These are phyloP conservation scores for Phytophthora tentaculata DNA, from an alignment of 352 stramenopile genomes.

Conservation along the genomic window DNA sequence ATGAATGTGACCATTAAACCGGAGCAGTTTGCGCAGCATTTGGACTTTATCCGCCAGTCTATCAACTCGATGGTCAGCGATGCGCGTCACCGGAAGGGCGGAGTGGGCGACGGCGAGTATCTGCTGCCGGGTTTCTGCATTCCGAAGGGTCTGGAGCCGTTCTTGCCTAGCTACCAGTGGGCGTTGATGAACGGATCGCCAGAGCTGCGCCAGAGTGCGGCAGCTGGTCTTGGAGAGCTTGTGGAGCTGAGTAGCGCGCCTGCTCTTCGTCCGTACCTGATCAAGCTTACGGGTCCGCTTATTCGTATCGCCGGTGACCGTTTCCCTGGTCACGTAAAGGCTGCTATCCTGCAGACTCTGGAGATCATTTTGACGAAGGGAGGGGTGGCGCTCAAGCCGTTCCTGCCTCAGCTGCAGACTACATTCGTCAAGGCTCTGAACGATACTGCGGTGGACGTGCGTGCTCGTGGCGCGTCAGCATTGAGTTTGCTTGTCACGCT, in stretches of 20 bases:
- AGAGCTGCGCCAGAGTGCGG: conserved; percentile 91
- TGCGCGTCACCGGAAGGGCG: conserved; percentile 94
- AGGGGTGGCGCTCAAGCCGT: conserved; percentile 97
- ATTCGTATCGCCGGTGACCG: conserved; percentile 99
- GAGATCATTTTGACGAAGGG: conserved; percentile 97
- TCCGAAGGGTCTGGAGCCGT: conserved; percentile 93
- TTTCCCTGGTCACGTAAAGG: conserved; percentile 98
- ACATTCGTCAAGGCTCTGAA: conserved; percentile 99
- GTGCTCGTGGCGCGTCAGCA: conserved; percentile 89
- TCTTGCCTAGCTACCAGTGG: conserved; percentile 98
- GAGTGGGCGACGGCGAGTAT: conserved; percentile 79
- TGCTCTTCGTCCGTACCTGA: conserved; percentile 95
- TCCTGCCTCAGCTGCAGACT: conserved; percentile 99
- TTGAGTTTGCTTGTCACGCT: conserved; percentile 95
- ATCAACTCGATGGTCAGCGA: conserved; percentile 98
- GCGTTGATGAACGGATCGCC: conserved; percentile 96
- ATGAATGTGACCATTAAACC: conserved; percentile 92
- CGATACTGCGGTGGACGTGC: conserved; percentile 94
- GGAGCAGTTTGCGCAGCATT: conserved; percentile 94
- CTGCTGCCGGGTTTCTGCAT: conserved; percentile 83
- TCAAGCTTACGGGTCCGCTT: conserved; percentile 97
- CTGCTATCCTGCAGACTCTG: conserved; percentile 97
- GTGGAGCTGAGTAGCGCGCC: conserved; percentile 91
- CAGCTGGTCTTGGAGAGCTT: conserved; percentile 96
- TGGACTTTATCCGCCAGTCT: conserved; percentile 97